Conservation (phyloP, 768 basidiomycete genomes). For the Tylopilus felleus region DNA sequence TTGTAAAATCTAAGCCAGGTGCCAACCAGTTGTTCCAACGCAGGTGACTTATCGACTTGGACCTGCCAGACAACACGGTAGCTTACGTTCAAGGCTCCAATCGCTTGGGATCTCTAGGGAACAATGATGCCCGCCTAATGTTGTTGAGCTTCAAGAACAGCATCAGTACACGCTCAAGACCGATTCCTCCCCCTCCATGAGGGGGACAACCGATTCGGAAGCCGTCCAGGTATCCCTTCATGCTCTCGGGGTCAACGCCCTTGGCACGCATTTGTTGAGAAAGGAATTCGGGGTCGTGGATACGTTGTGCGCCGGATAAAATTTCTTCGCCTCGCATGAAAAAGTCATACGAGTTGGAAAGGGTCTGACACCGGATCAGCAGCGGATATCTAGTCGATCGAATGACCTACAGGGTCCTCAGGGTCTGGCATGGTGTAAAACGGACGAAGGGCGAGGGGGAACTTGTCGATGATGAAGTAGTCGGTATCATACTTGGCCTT, state of each 20-base stretch:
- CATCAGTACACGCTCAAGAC: constrained; percentile 94
- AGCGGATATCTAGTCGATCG: not conserved
- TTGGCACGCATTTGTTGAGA: constrained; percentile 80
- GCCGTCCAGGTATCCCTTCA: constrained; percentile 90
- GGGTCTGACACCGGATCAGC: constrained; percentile 44
- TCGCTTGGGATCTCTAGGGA: constrained; percentile 96
- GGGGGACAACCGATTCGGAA: constrained; percentile 95
- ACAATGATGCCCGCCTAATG: constrained; percentile 87
- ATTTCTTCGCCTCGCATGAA: constrained; percentile 99
- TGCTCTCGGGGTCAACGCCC: constrained; percentile 86
- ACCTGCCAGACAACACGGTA: not conserved
- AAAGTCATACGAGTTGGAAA: constrained; percentile 99
- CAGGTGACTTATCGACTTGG: not conserved
- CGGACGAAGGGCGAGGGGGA: constrained; percentile 91
- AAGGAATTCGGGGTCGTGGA: constrained; percentile 85
- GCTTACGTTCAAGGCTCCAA: constrained; percentile 65
- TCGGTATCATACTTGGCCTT: constrained; percentile 95
- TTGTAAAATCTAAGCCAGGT: constrained; percentile 18
- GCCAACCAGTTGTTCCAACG: constrained; percentile 5
- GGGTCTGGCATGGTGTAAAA: constrained; percentile 99
- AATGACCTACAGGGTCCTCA: constrained; percentile 66
- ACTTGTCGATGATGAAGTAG: constrained; percentile 99
- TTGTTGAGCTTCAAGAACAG: constrained; percentile 96
- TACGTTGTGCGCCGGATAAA: constrained; percentile 95
- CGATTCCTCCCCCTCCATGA: constrained; percentile 96